A percentile compares a stretch with the other conserved stretches of the same genome.
phyloP scores from a whole-genome alignment of 2,329 filamentous ascomycete species.

The Dactylella cylindrospora region DNA sequence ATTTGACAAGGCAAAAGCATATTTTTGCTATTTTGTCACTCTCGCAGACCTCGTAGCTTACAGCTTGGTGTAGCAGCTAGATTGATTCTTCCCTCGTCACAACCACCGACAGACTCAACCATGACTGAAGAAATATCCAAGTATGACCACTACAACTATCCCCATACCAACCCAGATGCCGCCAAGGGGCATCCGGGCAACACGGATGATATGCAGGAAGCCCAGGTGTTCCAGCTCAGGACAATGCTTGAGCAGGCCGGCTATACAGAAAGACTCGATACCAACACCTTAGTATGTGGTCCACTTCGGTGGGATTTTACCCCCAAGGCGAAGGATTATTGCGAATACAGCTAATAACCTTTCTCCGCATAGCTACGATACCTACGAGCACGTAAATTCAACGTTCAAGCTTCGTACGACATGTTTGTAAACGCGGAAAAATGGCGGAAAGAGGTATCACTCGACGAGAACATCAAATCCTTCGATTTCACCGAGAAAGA shows the following conservation, averaged over 20 bases:
- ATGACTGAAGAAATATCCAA: conserved; percentile 60
- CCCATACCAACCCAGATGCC: conserved; percentile 69
- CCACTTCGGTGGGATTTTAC: background rate
- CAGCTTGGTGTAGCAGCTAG: too few relatives aligned
- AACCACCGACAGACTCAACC: background rate
- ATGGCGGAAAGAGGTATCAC: conserved; percentile 84
- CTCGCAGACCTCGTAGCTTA: too few relatives aligned
- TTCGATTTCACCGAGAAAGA: conserved; percentile 88
- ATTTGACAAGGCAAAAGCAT: too few relatives aligned
- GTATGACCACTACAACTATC: conserved; percentile 95
- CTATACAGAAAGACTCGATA: conserved; percentile 82
- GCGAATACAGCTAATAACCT: conserved; percentile 34
- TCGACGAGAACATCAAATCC: conserved; percentile 74
- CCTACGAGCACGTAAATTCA: conserved; percentile 91
- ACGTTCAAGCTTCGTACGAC: conserved; percentile 76
- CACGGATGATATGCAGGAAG: conserved; percentile 82
- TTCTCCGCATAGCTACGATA: conserved; percentile 71
- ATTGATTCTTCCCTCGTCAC: too few relatives aligned
- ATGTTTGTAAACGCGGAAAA: conserved; percentile 93
- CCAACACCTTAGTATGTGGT: conserved; percentile 74
- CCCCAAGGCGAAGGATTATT: background rate
- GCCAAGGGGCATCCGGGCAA: conserved; percentile 82
- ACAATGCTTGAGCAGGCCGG: conserved; percentile 80
- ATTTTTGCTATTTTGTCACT: too few relatives aligned
- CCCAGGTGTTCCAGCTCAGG: conserved; percentile 82